Base-by-base conservation (phyloP, 2,329 filamentous ascomycete species). In the Ophiostoma australiae region DNA sequence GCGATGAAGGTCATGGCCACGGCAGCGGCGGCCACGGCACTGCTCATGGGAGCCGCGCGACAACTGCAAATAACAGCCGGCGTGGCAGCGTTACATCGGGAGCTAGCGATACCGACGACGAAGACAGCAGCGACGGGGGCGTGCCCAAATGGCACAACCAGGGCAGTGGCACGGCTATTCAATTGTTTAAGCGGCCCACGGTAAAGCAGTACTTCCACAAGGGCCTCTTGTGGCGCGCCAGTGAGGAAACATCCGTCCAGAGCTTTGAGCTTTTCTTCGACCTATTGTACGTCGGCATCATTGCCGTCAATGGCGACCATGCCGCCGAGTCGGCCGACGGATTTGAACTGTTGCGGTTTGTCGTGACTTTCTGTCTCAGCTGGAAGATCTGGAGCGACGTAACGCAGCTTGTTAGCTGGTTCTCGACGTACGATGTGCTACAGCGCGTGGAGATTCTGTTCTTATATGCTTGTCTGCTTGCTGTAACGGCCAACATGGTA, bases 201-300 rank as follows among this genome's bases (percentile, higher is more conserved):
- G 81, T 90, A 3, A 82, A 87, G 72, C 88, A 90, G 79, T 90
- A 89, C 78, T 89, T 89, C 75, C 87, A 90, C 76, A 86, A 86
- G 72, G 87, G 87, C 0, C 81, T 90, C 15, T 78, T 90, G 8
- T 90, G 88, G 88, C 81, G 88, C 68, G 84, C 86, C 1, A 83
- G 82, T 8, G 84, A 85, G 69, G 80, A 82, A 27, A 86, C 87
- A n/a, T 84, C 89, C 77, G 86, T 89, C 6, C 86, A 86, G 74
- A 84, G 82, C 20, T 89, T 89, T 75, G 88, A 90, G 77, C 82
- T 90, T 1, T 90, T 90, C 75, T 83, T 89, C 15, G 88, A 90
- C 75, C 80, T 89, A 48, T 81, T 89, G 52, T 89, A 89, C 72
- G 86, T 88, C 33, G 87, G 87, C 10, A 90, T 90, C 72, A 84